Percentiles rank a stretch among this genome's conserved stretches.
Conservation (phyloP, 805 yeast genomes). For the Cyberlindnera japonica region DNA sequence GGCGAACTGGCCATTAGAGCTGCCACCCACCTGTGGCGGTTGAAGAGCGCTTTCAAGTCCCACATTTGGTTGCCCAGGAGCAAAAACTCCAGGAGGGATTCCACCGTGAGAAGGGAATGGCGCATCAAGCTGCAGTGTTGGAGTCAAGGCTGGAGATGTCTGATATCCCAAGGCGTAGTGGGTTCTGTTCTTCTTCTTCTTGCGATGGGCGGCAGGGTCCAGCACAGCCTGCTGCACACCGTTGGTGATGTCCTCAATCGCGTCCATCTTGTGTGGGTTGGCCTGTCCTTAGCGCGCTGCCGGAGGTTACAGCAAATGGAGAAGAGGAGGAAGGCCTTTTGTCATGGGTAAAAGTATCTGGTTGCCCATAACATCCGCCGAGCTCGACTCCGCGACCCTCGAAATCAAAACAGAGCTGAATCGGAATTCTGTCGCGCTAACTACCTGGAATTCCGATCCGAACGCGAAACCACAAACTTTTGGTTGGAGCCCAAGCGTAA, state of each 20-base stretch:
- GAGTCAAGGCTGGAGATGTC: conserved; percentile 2
- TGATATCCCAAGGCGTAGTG: conserved; percentile 18
- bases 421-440: conserved; percentile 2
- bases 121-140: conserved; percentile 5
- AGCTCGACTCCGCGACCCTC: not conserved
- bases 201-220: conserved; percentile 14
- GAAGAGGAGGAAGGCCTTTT: not conserved
- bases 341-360: no score
- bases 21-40: conserved; percentile 1
- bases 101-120: not conserved
- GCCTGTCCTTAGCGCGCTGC: not conserved
- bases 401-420: conserved; percentile 5
- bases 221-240: conserved; percentile 12
- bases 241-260: conserved; percentile 12
- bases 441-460: not conserved
- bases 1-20: not conserved
- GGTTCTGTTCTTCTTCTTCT: conserved; percentile 27
- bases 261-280: conserved; percentile 1
- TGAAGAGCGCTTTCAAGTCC: not conserved
- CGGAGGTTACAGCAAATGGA: not conserved
- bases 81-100: not conserved
- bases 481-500: conserved; percentile 1
- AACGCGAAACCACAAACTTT: conserved; percentile 1
- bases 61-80: not conserved
- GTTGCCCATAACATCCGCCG: not conserved